Evolutionary conservation across 345 rosid genomes (phyloP), one percentile per base, ranked within the genome.

Genomic region (Sonneratia alba): DNA sequence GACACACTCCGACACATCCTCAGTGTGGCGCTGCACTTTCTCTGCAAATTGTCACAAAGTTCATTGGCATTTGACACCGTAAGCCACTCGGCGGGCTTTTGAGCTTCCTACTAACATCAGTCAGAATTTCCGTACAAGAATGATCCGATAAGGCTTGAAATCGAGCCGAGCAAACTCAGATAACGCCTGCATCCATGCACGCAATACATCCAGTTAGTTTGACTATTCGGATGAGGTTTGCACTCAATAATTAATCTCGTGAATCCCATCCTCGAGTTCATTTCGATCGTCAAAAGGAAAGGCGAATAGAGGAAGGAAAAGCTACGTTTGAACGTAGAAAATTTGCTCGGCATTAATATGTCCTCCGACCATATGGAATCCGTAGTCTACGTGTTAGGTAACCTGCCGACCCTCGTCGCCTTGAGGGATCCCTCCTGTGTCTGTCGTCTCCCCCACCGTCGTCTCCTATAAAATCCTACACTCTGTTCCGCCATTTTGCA

Each of bases 381-480:
- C 37, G 21, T 38, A 74, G 75, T 83, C 92, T 76, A 77, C 88
- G 90, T 70, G 92, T 84, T 88, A 86, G 92, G 85, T 88, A 0
- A 87, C 81, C 96, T 79, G 80, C 75, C 78, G 65, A n/a, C 75
- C 43, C 37, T 36, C 24, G 67, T 45, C 72, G 38, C 73, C 77
- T 75, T 43, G 80, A 72, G 81, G 36, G 19, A 38, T 47, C 70
- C 36, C 36, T 67, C 15, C 12, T 21, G n/a, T 57, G 10, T 4
- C 49, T 71, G 32, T 36, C 71, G 73, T 85, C 8, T 7, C 3
- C 7, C n/a, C 22, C 59, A 11, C 11, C 32, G 10, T 22, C 36
- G 14, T 34, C 66, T 34, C 6, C 59, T 91, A 82, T 87, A 87
- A 83, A 89, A 78, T 78, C 73, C 75, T 59, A 1, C 48, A 62